phyloP scores from a whole-genome alignment of 2,329 filamentous ascomycete species.

The Botryotinia calthae region DNA sequence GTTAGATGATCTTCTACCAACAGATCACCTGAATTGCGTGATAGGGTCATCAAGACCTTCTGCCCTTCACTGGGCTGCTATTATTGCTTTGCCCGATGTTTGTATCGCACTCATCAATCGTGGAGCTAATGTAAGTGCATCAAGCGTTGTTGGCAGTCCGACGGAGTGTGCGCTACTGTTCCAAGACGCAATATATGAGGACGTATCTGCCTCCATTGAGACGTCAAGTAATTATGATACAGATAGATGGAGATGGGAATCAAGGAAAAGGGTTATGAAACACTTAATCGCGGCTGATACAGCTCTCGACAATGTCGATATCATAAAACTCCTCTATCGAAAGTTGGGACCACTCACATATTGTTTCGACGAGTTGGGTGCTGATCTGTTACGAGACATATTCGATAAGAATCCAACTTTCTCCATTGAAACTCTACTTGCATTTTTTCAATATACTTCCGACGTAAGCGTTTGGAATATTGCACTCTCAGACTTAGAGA shows the following conservation, averaged over 20 bases:
- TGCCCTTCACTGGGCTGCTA: conserved; percentile 9
- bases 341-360: too few relatives aligned
- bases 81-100: not conserved
- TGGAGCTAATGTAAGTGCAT: not conserved
- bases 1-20: too few relatives aligned
- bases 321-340: not conserved
- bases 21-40: not conserved
- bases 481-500: too few relatives aligned
- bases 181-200: not conserved
- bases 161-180: not conserved
- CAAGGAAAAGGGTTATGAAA: not conserved
- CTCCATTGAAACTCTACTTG: not conserved
- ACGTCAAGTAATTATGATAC: too few relatives aligned
- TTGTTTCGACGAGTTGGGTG: rapidly evolving
- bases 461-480: too few relatives aligned
- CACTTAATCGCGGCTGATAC: not conserved
- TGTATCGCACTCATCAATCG: not conserved
- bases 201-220: too few relatives aligned
- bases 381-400: not conserved
- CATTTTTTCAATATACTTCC: not conserved
- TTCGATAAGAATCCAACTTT: not conserved
- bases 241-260: not conserved
- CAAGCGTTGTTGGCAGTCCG: not conserved
- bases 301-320: not conserved
- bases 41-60: not conserved